These are phyloP conservation scores for Pisolithus sp. DNA, from an alignment of 768 basidiomycete genomes.

Conservation along the genomic window DNA sequence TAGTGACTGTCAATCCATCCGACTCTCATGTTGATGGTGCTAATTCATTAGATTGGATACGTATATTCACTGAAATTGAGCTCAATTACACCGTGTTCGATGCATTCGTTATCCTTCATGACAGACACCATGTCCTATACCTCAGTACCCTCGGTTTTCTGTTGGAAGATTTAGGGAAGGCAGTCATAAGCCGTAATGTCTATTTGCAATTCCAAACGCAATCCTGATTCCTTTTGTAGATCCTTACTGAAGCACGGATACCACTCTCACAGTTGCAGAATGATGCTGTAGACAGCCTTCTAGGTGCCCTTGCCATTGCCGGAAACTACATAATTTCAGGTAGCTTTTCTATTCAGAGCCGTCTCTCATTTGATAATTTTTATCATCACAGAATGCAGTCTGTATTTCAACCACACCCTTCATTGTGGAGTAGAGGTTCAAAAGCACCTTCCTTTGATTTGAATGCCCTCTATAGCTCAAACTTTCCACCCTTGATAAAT, in stretches of 20 bases:
- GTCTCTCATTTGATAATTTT: background rate
- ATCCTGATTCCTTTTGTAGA: slow-evolving; percentile 36
- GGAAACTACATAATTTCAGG: slow-evolving; percentile 91
- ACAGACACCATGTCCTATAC: slow-evolving; percentile 92
- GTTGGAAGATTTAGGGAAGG: slow-evolving; percentile 89
- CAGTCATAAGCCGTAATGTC: slow-evolving; percentile 51
- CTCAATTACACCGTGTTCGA: slow-evolving; percentile 84
- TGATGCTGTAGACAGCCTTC: slow-evolving; percentile 88
- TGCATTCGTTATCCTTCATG: slow-evolving; percentile 86
- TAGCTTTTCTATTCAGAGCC: slow-evolving; percentile 22
- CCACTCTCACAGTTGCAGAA: slow-evolving; percentile 88
- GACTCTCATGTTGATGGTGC: slow-evolving; percentile 2
- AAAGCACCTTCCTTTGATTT: slow-evolving; percentile 80
- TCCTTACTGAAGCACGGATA: slow-evolving; percentile 90
- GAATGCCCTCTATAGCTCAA: slow-evolving; percentile 79
- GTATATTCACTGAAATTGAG: slow-evolving; percentile 88
- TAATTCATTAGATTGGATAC: slow-evolving; percentile 67
- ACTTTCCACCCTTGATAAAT: slow-evolving; percentile 76
- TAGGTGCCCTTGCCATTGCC: slow-evolving; percentile 83
- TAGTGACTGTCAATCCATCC: background rate
- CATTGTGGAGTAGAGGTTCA: slow-evolving; percentile 78
- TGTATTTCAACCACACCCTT: slow-evolving; percentile 88
- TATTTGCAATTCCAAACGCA: background rate
- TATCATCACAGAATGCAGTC: slow-evolving; percentile 56
- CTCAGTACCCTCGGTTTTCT: slow-evolving; percentile 87